Evolutionary conservation across 352 stramenopile genomes (phyloP).

Genomic region (Globisporangium camurandrum): DNA sequence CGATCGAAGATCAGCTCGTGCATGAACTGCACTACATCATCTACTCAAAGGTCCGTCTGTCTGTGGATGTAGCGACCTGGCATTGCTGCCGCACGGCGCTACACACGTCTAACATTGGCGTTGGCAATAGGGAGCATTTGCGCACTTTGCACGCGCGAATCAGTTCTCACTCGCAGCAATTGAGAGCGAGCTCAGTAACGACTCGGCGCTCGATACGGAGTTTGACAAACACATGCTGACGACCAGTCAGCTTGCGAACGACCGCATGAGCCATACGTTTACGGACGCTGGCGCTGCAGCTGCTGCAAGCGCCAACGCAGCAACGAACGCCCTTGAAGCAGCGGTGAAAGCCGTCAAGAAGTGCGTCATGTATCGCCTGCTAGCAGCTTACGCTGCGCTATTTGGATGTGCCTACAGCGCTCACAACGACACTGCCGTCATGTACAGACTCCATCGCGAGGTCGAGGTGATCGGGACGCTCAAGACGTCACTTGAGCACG

Average conservation of each 20-base stretch:
- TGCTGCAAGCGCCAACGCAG: not conserved
- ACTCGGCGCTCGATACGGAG: constrained; percentile 48
- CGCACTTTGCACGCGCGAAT: constrained; percentile 53
- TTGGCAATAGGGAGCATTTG: constrained; percentile 32
- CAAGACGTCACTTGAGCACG: constrained; percentile 57
- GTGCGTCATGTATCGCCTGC: constrained; percentile 16
- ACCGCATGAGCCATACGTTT: constrained; percentile 16
- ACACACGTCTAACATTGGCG: not conserved
- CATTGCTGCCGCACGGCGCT: no score
- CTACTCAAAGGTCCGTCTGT: constrained; percentile 46
- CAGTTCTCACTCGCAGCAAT: constrained; percentile 65
- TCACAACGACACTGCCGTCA: not conserved
- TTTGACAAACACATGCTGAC: constrained; percentile 50
- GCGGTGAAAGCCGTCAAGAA: constrained; percentile 62
- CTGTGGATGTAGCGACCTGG: no score
- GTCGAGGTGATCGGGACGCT: constrained; percentile 70
- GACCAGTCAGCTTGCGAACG: constrained; percentile 18
- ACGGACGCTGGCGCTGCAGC: constrained; percentile 9
- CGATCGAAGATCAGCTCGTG: constrained; percentile 74
- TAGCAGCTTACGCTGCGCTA: constrained; percentile 2
- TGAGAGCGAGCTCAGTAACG: constrained; percentile 60
- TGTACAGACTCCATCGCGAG: constrained; percentile 53
- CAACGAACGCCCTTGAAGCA: constrained; percentile 37
- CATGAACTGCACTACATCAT: constrained; percentile 61
- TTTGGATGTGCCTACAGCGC: not conserved